Percentiles rank a stretch among this genome's conserved stretches.
phyloP scores from a whole-genome alignment of 169 alveolate genomes.

The Plasmodium chabaudi region DNA sequence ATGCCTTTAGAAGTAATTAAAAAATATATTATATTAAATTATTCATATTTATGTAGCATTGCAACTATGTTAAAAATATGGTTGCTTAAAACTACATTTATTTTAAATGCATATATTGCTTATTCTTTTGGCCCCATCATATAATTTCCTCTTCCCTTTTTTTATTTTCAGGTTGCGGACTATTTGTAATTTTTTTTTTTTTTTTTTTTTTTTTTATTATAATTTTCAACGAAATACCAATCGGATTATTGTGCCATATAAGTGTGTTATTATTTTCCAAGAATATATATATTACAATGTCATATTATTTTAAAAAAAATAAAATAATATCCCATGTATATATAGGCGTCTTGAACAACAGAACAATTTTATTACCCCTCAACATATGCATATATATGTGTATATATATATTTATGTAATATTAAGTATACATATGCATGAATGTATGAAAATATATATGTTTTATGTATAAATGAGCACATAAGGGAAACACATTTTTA shows the following conservation, averaged over 20 bases:
- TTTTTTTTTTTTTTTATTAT: constrained; percentile 42
- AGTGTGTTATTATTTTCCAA: constrained; percentile 10
- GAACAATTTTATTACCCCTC: constrained; percentile 1
- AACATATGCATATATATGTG: neutral
- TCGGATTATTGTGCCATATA: constrained; percentile 13
- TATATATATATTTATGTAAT: constrained; percentile 14
- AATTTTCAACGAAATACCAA: constrained; percentile 20
- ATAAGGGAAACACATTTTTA: constrained; percentile 5
- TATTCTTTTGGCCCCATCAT: neutral
- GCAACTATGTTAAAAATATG: too few relatives aligned
- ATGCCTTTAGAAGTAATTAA: constrained; percentile 97
- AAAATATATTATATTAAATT: neutral
- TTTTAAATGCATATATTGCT: too few relatives aligned
- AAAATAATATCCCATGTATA: too few relatives aligned
- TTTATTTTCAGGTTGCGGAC: constrained; percentile 61
- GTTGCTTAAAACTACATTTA: too few relatives aligned
- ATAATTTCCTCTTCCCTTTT: neutral
- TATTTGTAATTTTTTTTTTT: constrained; percentile 41
- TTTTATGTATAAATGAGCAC: constrained; percentile 5
- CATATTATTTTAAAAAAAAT: too few relatives aligned
- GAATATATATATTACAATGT: constrained; percentile 23
- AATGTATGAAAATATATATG: constrained; percentile 22
- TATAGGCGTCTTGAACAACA: neutral
- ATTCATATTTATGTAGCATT: neutral
- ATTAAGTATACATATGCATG: constrained; percentile 19